These are phyloP conservation scores for Carex scoparia DNA, from an alignment of 176 grass and related monocot species.

Conservation along the genomic window DNA sequence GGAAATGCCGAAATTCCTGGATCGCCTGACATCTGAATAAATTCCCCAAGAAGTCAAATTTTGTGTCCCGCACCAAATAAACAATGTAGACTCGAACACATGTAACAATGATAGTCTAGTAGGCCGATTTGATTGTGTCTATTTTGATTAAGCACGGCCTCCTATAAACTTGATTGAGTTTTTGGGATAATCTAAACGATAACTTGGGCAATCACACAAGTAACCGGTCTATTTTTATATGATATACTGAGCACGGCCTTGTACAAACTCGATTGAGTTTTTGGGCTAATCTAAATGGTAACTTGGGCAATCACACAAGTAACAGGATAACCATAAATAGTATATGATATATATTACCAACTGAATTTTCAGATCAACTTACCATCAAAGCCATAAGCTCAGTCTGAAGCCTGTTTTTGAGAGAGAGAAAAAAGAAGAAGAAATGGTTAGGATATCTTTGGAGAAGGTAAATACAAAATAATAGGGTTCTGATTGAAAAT, in stretches of 20 bases:
- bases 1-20: conserved; percentile 89
- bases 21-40: conserved; percentile 62
- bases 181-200: not conserved
- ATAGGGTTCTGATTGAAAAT: not conserved
- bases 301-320: not conserved
- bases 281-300: not conserved
- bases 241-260: not conserved
- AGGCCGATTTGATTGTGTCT: not conserved
- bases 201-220: not conserved
- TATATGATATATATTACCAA: not conserved
- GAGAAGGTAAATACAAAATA: not conserved
- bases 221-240: not conserved
- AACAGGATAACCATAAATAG: not conserved
- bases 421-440: not conserved
- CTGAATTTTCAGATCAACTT: not conserved
- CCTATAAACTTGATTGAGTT: not conserved
- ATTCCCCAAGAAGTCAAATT: not conserved
- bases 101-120: too few species aligned
- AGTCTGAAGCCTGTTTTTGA: conserved; percentile 59
- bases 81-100: not conserved
- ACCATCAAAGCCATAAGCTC: conserved; percentile 96
- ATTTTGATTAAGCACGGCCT: not conserved
- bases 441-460: not conserved
- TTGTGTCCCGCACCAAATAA: not conserved
- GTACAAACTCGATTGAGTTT: not conserved